Evolutionary conservation across 257 asterid species (phyloP).

Genomic region (Solanum boliviense): DNA sequence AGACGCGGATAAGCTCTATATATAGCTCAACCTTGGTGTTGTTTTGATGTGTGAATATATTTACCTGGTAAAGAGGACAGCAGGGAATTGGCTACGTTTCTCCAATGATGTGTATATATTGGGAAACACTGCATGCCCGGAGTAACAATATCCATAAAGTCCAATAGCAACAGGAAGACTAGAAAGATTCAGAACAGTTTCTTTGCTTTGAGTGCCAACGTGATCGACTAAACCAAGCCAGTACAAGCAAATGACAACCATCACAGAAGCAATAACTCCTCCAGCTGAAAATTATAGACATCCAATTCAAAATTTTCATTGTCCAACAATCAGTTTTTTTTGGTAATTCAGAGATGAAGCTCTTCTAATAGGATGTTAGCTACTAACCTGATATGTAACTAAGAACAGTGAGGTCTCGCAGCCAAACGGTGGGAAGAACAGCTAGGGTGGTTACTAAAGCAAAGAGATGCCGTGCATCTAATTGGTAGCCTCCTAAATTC

Average conservation of each 20-base stretch:
- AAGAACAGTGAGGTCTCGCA: constrained; percentile 64
- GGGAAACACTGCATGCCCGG: constrained; percentile 94
- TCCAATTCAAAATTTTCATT: neutral
- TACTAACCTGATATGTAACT: constrained; percentile 90
- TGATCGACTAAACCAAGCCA: constrained; percentile 87
- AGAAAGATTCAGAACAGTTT: constrained; percentile 53
- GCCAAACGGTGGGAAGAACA: constrained; percentile 86
- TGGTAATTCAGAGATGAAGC: neutral
- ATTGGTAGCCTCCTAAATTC: constrained; percentile 39
- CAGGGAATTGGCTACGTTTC: constrained; percentile 63
- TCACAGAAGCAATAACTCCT: constrained; percentile 89
- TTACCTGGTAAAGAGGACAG: constrained; percentile 70
- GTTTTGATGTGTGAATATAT: neutral
- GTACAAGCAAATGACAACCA: constrained; percentile 69
- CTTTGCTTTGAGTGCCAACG: constrained; percentile 37
- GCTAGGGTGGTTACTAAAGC: constrained; percentile 60
- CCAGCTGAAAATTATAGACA: constrained; percentile 44
- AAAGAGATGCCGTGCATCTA: constrained; percentile 58
- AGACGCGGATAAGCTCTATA: neutral
- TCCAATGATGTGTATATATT: constrained; percentile 85
- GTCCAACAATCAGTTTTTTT: neutral
- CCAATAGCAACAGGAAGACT: constrained; percentile 93
- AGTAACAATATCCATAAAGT: constrained; percentile 88
- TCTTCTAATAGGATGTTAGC: neutral
- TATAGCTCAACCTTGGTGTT: neutral